Evolutionary conservation across 192 early-diverging fungal genomes (phyloP).

Genomic region (Entomortierella parvispora): DNA sequence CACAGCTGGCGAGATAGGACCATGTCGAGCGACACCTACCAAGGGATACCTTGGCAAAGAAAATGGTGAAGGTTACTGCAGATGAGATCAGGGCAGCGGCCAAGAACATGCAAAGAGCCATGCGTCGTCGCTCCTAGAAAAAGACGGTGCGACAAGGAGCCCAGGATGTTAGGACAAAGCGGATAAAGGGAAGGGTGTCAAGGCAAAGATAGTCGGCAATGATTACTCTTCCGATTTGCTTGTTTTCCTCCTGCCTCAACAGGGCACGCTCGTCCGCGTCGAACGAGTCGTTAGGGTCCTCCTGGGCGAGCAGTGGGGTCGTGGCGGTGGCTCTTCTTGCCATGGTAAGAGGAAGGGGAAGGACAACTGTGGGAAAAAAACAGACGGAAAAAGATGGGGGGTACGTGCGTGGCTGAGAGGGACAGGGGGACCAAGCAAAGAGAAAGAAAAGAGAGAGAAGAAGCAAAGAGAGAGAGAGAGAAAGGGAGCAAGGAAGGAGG

Average conservation of each 20-base stretch:
- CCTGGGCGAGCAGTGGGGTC: slow-evolving; percentile 39
- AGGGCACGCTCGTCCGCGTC: slow-evolving; percentile 40
- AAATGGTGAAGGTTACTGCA: slow-evolving; percentile 21
- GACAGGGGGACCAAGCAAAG: neutral
- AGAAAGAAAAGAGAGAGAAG: neutral
- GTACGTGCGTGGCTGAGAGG: too few relatives aligned
- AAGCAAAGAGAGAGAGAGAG: neutral
- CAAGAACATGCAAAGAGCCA: slow-evolving; percentile 31
- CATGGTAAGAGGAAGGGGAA: neutral
- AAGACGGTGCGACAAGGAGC: neutral
- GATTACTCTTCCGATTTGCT: slow-evolving; percentile 41
- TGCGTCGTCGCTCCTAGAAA: slow-evolving; percentile 28
- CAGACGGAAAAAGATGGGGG: neutral
- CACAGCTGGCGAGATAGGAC: neutral
- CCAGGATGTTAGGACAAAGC: too few relatives aligned
- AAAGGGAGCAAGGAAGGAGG: neutral
- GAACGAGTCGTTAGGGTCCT: slow-evolving; percentile 34
- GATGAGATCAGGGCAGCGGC: slow-evolving; percentile 29
- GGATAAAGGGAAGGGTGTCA: neutral
- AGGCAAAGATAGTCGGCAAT: neutral
- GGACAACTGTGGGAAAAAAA: neutral
- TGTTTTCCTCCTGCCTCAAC: slow-evolving; percentile 28
- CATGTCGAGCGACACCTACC: neutral
- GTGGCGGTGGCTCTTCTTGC: slow-evolving; percentile 1
- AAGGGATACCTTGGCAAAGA: slow-evolving; percentile 16